Evolutionary conservation across 148 eudicot species (phyloP).

Genomic region (Rhododendron vialii): DNA sequence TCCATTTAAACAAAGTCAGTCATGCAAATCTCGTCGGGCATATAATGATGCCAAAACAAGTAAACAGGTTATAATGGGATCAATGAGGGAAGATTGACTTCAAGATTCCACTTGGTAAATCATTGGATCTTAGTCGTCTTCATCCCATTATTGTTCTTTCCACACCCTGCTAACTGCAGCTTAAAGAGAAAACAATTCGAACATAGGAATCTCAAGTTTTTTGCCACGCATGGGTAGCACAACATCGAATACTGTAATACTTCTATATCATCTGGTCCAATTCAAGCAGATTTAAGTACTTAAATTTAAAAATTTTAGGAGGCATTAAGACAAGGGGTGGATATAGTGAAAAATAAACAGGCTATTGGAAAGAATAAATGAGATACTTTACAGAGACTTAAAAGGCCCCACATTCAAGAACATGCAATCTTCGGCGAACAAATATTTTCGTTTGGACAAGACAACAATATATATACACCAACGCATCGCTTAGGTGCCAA

Average conservation of each 20-base stretch:
- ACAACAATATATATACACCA: background rate
- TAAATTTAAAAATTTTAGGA: background rate
- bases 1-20: background rate
- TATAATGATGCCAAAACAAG: background rate
- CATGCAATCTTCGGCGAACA: background rate
- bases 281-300: background rate
- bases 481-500: background rate
- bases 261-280: background rate
- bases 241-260: background rate
- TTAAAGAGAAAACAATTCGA: background rate
- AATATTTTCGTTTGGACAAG: background rate
- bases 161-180: background rate
- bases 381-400: background rate
- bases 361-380: background rate
- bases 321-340: background rate
- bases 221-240: background rate
- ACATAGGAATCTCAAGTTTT: background rate
- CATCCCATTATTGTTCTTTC: background rate
- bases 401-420: background rate
- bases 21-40: background rate
- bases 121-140: background rate
- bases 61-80: background rate
- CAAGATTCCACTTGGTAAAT: background rate
- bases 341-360: background rate
- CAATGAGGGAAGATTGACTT: background rate